Evolutionary conservation across 495 filamentous ascomycete genomes (phyloP), one percentile per base, ranked within the genome.

Genomic region (Neurospora cerealis): DNA sequence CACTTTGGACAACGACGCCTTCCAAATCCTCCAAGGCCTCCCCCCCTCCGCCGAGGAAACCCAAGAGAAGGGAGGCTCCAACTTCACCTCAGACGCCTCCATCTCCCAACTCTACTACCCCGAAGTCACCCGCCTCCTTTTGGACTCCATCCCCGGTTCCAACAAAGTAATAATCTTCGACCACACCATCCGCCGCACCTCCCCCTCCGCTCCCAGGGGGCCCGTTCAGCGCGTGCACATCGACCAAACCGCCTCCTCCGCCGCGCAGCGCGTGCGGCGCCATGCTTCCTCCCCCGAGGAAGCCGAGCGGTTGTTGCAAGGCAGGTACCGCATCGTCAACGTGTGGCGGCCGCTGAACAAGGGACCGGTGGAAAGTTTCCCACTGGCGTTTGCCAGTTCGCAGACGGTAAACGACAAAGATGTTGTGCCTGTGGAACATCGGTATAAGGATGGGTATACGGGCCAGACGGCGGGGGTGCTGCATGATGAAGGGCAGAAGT

Each of bases 321-420:
- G 86, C 1, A 87, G 93, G 0, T 92, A 91, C 83, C 88, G 93
- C 66, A 93, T 97, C 75, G 86, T 97, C 75, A 97, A 97, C 78
- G 91, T 97, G 13, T 97, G 94, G 94, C 86, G 93, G 0, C 91
- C 93, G 0, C 81, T 97, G 13, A 93, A 91, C 77, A 74, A 78
- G 74, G 86, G 86, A n/a, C 89, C 92, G 0, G 89, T 97, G 0
- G 88, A 91, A 75, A 84, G 88, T 0, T 85, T 82, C 60, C 94
- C 94, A 34, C 83, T 97, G 2, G 93, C 87, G 0, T 91, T 93
- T 75, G 93, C 92, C 0, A 88, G 89, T 39, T 89, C 88, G 39
- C 73, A 85, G 0, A 86, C 88, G 0, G 85, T 94, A 0, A 76
- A 80, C 0, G 87, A 91, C 71, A 84, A 83, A 5, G 93, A 95